phyloP scores from a whole-genome alignment of 352 stramenopile species.

The Pelagophyceae sp. region DNA sequence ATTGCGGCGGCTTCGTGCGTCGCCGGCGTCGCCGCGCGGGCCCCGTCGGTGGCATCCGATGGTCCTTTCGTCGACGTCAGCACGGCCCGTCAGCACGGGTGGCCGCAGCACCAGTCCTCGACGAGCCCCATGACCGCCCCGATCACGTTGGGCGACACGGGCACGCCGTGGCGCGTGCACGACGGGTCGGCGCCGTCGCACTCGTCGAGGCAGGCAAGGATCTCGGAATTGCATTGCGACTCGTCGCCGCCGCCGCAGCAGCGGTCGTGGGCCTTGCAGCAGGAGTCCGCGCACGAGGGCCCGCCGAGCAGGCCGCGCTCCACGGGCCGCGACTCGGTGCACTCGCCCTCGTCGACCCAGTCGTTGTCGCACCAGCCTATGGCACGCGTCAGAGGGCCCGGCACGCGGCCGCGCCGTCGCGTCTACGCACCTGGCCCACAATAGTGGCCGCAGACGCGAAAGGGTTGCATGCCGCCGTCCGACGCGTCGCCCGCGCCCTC shows the following conservation, averaged over 20 bases:
- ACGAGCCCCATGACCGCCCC: not conserved
- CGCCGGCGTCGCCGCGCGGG: too few relatives aligned
- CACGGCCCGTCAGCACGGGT: too few relatives aligned
- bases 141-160: not conserved
- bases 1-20: too few relatives aligned
- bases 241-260: not conserved
- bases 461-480: not conserved
- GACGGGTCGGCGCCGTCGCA: not conserved
- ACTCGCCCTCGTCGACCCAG: not conserved
- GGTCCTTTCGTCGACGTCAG: too few relatives aligned
- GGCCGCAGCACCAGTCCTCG: not conserved
- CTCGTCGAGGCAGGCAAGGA: not conserved
- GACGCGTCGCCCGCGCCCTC: not conserved
- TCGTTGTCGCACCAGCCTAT: not conserved
- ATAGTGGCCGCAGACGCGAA: not conserved
- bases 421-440: not conserved
- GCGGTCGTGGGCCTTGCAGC: not conserved
- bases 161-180: not conserved
- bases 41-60: too few relatives aligned
- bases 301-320: not conserved
- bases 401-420: not conserved
- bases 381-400: not conserved
- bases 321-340: not conserved
- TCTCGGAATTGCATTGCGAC: not conserved
- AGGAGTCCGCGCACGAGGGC: not conserved